Evolutionary conservation across 768 basidiomycete genomes (phyloP), one percentile per base, ranked within the genome.

Genomic region (Rhizopogon vinicolor): DNA sequence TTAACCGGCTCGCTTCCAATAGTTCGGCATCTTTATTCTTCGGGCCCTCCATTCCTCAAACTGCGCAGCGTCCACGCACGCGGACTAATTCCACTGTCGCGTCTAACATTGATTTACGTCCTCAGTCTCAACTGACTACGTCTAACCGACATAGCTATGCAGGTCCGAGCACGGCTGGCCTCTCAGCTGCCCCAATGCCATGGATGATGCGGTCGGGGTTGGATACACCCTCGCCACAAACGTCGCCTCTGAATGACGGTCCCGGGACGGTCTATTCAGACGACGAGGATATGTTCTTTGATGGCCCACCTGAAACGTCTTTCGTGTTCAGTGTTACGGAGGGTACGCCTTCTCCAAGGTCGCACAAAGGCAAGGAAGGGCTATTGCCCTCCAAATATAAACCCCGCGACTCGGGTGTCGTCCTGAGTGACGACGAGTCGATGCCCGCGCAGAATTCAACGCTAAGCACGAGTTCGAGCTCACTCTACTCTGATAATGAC

Each of bases 1-100:
- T 83, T 41, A 76, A 66, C 44, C 81, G 86, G 37, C 75, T 82
- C 18, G 75, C 84, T 19, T 85, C 74, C 52, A 63, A 60, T 8
- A 72, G 80, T 61, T 79, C 82, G 2, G 85, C 84, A 16, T 83
- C 86, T 0, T 69, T 86, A 10, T 88, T 89, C 67, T 89, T 89
- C 63, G 87, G 86, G 2, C 70, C 70, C 2, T 65, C 70, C n/a
- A 70, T 71, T 7, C 70, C 71, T 44, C 71, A 69, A 46, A 49
- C 63, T 2, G n/a, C 54, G 19, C 53, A 41, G 52, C 62, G 62
- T 62, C 42, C 62, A 9, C 67, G 58, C 37, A 56, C 61, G 41
- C 65, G 60, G 16, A 72, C 67, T 37, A 58, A 29, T 46, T 43
- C 65, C 44, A 54, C 56, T 16, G 12, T 60, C 16, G 50, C 52